Percentiles rank a stretch among this genome's conserved stretches.
Evolutionary conservation across 805 yeast species (phyloP).

Genomic region (Yarrowia sp.): DNA sequence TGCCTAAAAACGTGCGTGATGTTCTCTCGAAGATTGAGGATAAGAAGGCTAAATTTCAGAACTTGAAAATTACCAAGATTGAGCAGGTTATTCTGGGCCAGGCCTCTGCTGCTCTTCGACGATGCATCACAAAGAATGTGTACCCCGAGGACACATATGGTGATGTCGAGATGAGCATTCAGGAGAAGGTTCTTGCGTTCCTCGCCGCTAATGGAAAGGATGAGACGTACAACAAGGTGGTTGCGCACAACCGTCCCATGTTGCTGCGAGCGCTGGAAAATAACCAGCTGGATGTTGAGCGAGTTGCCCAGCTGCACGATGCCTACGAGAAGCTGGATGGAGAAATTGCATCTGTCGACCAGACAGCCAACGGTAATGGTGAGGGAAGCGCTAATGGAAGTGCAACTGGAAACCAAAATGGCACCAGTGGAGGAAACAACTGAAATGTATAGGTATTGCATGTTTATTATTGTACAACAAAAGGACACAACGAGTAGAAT

Average conservation of each 20-base stretch:
- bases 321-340: slow-evolving; percentile 27
- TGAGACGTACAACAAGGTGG: slow-evolving; percentile 13
- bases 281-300: slow-evolving; percentile 19
- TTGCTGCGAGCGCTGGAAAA: slow-evolving; percentile 13
- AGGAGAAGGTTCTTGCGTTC: slow-evolving; percentile 11
- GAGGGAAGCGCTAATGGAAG: slow-evolving; percentile 9
- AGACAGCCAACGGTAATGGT: slow-evolving; percentile 11
- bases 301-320: slow-evolving; percentile 5
- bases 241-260: slow-evolving; percentile 16
- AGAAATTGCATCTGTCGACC: slow-evolving; percentile 4
- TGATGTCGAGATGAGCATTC: background rate
- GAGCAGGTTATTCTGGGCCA: slow-evolving; percentile 12
- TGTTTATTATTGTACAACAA: background rate
- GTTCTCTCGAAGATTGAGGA: slow-evolving; percentile 6
- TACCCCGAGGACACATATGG: slow-evolving; percentile 8
- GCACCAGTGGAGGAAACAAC: background rate
- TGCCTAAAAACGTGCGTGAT: background rate
- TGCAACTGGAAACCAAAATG: background rate
- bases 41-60: background rate
- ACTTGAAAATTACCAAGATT: background rate
- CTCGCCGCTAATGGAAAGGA: slow-evolving; percentile 2
- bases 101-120: slow-evolving; percentile 13
- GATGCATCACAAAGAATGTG: slow-evolving; percentile 22
- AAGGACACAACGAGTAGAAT: background rate
- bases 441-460: slow-evolving; percentile 23